Percentiles rank a stretch among this genome's conserved stretches.
These are phyloP conservation scores for Achaetomium macrosporum DNA, from an alignment of 2,329 filamentous ascomycete genomes.

Conservation along the genomic window DNA sequence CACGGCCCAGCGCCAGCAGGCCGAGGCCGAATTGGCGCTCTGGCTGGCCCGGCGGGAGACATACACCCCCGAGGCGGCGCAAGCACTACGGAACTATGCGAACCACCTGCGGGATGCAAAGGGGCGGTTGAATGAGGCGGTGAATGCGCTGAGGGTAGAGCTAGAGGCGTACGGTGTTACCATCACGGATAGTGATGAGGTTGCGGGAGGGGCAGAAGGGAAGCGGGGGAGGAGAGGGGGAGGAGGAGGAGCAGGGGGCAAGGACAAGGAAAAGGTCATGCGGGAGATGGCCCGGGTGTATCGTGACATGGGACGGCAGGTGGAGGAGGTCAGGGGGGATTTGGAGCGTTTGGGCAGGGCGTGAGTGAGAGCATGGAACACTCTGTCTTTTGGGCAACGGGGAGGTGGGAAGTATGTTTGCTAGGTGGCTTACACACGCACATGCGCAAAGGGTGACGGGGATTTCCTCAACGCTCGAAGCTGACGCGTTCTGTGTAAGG, in stretches of 20 bases:
- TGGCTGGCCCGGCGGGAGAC: slow-evolving; percentile 34
- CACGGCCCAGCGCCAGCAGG: slow-evolving; percentile 37
- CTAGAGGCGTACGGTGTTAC: slow-evolving; percentile 45
- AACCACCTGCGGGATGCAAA: slow-evolving; percentile 45
- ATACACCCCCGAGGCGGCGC: slow-evolving; percentile 40
- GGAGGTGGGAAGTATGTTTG: background rate
- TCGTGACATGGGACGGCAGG: slow-evolving; percentile 43
- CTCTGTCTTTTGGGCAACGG: too few relatives aligned
- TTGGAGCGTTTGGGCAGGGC: slow-evolving; percentile 30
- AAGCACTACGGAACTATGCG: slow-evolving; percentile 43
- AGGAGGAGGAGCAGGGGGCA: slow-evolving; percentile 24
- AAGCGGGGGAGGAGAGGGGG: slow-evolving; percentile 22
- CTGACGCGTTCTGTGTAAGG: slow-evolving; percentile 1
- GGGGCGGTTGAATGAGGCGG: slow-evolving; percentile 38
- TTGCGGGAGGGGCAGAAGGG: too few relatives aligned
- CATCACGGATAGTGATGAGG: background rate
- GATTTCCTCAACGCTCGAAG: background rate
- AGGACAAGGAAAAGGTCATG: slow-evolving; percentile 43
- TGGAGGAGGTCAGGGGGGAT: slow-evolving; percentile 46
- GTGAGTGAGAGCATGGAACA: slow-evolving; percentile 6
- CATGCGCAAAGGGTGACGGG: too few relatives aligned
- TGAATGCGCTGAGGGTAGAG: slow-evolving; percentile 38
- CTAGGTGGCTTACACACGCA: background rate
- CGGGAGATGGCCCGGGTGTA: slow-evolving; percentile 49
- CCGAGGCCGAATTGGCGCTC: slow-evolving; percentile 34